A percentile compares a stretch with the other conserved stretches of the same genome.
phyloP scores from a whole-genome alignment of 2,329 filamentous ascomycete species.

The Colletotrichum nymphaeae region DNA sequence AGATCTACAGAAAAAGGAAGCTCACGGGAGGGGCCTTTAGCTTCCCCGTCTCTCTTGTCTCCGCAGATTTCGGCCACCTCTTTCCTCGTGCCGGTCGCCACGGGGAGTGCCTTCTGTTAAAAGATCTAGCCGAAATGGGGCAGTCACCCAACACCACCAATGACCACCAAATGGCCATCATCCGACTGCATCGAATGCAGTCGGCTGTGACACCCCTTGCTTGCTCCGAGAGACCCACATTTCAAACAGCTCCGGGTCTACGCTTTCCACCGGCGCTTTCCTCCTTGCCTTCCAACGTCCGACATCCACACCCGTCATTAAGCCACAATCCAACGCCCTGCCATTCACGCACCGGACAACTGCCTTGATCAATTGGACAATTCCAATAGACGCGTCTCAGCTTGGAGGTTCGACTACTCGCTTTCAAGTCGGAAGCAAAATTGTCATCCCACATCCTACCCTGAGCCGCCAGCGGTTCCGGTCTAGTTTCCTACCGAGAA shows the following conservation, averaged over 20 bases:
- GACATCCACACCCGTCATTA: neutral
- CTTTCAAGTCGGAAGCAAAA: neutral
- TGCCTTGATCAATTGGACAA: neutral
- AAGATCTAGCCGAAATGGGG: neutral
- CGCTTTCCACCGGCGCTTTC: conserved; percentile 1
- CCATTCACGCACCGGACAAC: neutral
- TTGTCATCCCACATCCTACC: neutral
- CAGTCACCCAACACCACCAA: neutral
- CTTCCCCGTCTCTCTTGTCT: neutral
- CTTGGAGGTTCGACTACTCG: neutral
- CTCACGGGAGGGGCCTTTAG: neutral
- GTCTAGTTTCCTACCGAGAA: neutral
- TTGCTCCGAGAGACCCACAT: conserved; percentile 2
- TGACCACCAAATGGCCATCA: neutral
- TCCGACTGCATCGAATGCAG: neutral
- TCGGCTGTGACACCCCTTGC: neutral
- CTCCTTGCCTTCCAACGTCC: neutral
- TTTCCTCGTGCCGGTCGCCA: neutral
- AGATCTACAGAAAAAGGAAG: neutral
- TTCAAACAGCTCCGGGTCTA: neutral
- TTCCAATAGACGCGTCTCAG: neutral
- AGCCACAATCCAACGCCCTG: neutral
- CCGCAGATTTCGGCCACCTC: neutral
- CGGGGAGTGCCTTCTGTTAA: neutral
- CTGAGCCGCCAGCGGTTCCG: neutral